A percentile compares a stretch with the other conserved stretches of the same genome.
Evolutionary conservation across 208 protist genomes (phyloP).

Genomic region (Tritrichomonas musculus): DNA sequence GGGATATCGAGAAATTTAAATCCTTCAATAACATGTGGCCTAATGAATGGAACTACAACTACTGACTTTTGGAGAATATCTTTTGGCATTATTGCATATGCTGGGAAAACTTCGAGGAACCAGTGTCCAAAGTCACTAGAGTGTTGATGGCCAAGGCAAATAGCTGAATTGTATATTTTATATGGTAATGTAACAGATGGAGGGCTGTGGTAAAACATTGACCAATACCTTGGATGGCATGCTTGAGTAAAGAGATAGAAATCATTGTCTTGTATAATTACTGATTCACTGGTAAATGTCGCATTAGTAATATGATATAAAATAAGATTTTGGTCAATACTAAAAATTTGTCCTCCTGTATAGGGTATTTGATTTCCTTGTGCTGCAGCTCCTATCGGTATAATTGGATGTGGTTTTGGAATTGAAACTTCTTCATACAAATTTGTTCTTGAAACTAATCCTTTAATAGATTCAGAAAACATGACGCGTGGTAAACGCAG

Average conservation of each 20-base stretch:
- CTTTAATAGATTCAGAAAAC: too few species aligned
- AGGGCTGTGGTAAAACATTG: not conserved
- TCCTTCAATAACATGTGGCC: not conserved
- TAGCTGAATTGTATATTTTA: not conserved
- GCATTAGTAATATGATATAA: not conserved
- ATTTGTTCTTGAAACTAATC: too few species aligned
- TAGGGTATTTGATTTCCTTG: too few species aligned
- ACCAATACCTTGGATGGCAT: not conserved
- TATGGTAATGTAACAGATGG: not conserved
- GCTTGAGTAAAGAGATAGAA: not conserved
- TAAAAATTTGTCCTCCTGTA: too few species aligned
- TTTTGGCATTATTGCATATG: not conserved
- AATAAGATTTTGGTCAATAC: too few species aligned
- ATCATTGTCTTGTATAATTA: not conserved
- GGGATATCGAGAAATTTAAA: not conserved
- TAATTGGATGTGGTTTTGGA: too few species aligned
- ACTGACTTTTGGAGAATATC: not conserved
- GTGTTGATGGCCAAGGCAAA: not conserved
- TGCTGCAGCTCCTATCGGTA: too few species aligned
- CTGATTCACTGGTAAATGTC: not conserved
- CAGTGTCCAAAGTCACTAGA: not conserved
- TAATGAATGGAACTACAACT: not conserved
- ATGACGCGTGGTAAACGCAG: too few species aligned
- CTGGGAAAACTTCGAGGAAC: constrained; percentile 6
- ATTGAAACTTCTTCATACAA: too few species aligned